Evolutionary conservation across 257 asterid species (phyloP).

Genomic region (Verbascum thapsus): DNA sequence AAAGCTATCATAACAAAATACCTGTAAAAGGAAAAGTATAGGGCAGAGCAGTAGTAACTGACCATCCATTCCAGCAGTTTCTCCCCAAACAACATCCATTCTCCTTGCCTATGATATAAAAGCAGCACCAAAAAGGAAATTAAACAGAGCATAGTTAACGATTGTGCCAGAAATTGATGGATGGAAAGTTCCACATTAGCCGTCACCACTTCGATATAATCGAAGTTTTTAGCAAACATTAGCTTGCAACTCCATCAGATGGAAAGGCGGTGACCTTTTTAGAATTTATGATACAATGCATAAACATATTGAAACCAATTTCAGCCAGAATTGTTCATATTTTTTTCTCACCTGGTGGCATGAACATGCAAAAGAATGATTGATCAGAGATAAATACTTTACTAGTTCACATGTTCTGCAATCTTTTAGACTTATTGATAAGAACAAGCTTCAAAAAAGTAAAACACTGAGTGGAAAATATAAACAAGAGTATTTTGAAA

Average conservation of each 20-base stretch:
- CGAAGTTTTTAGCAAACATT: background rate
- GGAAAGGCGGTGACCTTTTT: background rate
- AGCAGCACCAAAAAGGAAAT: background rate
- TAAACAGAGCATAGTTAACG: background rate
- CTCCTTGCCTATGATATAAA: slow-evolving; percentile 68
- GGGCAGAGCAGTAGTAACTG: slow-evolving; percentile 77
- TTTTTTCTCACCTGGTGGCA: slow-evolving; percentile 4
- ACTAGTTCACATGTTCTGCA: slow-evolving; percentile 25
- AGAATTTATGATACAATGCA: background rate
- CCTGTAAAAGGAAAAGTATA: slow-evolving; percentile 82
- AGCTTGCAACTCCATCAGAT: background rate
- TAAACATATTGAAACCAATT: too few species aligned
- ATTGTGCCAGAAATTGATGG: too few species aligned
- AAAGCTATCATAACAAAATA: slow-evolving; percentile 22
- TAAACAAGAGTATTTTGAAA: background rate
- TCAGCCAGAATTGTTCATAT: background rate
- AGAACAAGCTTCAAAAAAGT: background rate
- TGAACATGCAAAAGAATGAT: background rate
- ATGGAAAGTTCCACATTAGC: slow-evolving; percentile 8
- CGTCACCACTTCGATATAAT: background rate
- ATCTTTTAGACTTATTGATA: background rate
- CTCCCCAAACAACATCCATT: slow-evolving; percentile 99
- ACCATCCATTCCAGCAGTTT: slow-evolving; percentile 94
- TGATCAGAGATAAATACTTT: slow-evolving; percentile 16
- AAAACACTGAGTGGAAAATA: background rate